A percentile compares a stretch with the other conserved stretches of the same genome.
Conservation (phyloP, 768 basidiomycete genomes). For the Lentinula edodes region DNA sequence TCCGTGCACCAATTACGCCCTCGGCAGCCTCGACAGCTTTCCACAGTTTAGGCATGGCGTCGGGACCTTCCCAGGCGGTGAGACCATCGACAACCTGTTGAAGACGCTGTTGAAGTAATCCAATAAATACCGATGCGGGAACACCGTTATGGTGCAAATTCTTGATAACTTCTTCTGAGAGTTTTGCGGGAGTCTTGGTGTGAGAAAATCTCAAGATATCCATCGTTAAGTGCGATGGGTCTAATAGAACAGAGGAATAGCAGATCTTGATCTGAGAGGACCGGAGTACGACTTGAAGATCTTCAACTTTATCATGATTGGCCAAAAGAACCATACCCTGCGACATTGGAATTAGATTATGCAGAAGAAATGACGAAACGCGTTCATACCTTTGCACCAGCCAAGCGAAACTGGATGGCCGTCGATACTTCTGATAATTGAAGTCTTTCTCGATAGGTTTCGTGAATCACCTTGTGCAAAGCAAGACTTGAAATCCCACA, state of each 20-base stretch:
- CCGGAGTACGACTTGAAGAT: slow-evolving; percentile 24
- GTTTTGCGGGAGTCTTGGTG: slow-evolving; percentile 25
- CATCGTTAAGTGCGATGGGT: slow-evolving; percentile 41
- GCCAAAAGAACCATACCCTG: slow-evolving; percentile 28
- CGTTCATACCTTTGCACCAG: slow-evolving; percentile 37
- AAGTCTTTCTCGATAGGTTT: slow-evolving; percentile 15
- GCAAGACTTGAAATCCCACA: slow-evolving; percentile 41
- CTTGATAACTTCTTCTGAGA: slow-evolving; percentile 38
- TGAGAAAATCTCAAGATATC: slow-evolving; percentile 44
- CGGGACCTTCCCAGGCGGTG: slow-evolving; percentile 21
- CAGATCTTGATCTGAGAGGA: slow-evolving; percentile 42
- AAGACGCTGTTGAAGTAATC: slow-evolving; percentile 19
- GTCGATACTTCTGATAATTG: slow-evolving; percentile 33
- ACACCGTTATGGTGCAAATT: slow-evolving; percentile 45
- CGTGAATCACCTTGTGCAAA: slow-evolving; percentile 26
- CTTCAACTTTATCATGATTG: slow-evolving; percentile 12
- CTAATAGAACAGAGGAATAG: slow-evolving; percentile 23
- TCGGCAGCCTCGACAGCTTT: slow-evolving; percentile 14
- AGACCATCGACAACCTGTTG: slow-evolving; percentile 19
- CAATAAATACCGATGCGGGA: slow-evolving; percentile 20
- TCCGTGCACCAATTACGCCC: slow-evolving; percentile 15
- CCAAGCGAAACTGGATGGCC: slow-evolving; percentile 46
- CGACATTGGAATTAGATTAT: neutral
- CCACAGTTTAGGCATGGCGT: slow-evolving; percentile 16
- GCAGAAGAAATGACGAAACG: neutral